Base-by-base conservation (phyloP, 305 asterid species). In the Rubia tinctorum region DNA sequence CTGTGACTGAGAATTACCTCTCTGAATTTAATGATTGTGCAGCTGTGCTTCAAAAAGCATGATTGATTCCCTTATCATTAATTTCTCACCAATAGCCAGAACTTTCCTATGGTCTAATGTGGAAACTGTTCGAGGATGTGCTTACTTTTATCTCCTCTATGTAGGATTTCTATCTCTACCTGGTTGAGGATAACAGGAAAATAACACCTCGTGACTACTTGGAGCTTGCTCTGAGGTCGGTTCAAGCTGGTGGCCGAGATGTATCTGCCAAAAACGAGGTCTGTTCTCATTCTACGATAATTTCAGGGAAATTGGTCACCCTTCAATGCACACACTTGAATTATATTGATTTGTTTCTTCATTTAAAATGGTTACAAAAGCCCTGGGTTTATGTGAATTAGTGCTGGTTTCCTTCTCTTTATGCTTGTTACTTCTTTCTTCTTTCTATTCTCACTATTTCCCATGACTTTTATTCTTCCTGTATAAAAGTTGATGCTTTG, bases 181-280 rank as follows among this genome's bases (percentile, higher is more conserved):
- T 95, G 84, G 88, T 51, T 75, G 98, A 92, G 87, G 99, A 88
- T 76, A 88, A 91, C 67, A 82, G 84, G 79, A 93, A 82, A 84
- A 95, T 95, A 73, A 88, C 99, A 37, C 99, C 99, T 37, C 97
- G 97, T 74, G 99, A 95, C 85, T 95, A 95, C 88, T 89, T 95
- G 20, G 99, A 95, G 86, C 84, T 87, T 78, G 99, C 98, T 71
- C 66, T 92, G 74, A 86, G 91, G 71, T 87, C 98, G 34, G 95
- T 86, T 77, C 88, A 92, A 75, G 92, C 92, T 68, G 93, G 90
- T 7, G 81, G 84, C 71, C 87, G 82, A 82, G 99, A 95, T 77
- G 86, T 92, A 65, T 82, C 91, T 79, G 89, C 98, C 70, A 95
- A 92, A 79, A 95, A 92, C 81, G 98, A 91, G 98, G 99, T 95